Evolutionary conservation across 169 alveolate genomes (phyloP).

Genomic region (Plasmodium coatneyi): DNA sequence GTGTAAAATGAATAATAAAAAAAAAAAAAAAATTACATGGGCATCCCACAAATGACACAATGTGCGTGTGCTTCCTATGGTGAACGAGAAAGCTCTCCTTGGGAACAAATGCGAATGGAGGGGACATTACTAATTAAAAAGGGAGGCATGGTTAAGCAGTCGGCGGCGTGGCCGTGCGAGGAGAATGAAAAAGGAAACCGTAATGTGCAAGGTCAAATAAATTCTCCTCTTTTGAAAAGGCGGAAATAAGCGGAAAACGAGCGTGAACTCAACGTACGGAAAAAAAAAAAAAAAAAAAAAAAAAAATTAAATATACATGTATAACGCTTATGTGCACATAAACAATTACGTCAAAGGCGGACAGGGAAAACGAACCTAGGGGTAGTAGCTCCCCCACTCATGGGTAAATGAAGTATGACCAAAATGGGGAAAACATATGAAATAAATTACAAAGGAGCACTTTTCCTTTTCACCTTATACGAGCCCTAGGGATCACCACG

Average conservation of each 20-base stretch:
- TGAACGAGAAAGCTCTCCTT: background rate
- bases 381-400: background rate
- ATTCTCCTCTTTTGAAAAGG: background rate
- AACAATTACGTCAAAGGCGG: background rate
- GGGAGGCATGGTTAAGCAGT: background rate
- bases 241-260: background rate
- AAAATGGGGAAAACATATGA: background rate
- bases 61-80: background rate
- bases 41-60: background rate
- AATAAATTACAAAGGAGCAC: background rate
- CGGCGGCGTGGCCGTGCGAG: background rate
- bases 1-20: too few species aligned
- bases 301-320: background rate
- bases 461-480: background rate
- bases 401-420: background rate
- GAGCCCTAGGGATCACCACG: background rate
- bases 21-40: background rate
- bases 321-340: background rate
- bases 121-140: background rate
- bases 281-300: too few species aligned
- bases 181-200: background rate
- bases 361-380: background rate
- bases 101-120: background rate
- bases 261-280: background rate
- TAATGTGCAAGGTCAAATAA: background rate